A percentile compares a stretch with the other conserved stretches of the same genome.
These are phyloP conservation scores for Magnolia changhungtana DNA, from an alignment of 164 flowering plant genomes.

Conservation along the genomic window DNA sequence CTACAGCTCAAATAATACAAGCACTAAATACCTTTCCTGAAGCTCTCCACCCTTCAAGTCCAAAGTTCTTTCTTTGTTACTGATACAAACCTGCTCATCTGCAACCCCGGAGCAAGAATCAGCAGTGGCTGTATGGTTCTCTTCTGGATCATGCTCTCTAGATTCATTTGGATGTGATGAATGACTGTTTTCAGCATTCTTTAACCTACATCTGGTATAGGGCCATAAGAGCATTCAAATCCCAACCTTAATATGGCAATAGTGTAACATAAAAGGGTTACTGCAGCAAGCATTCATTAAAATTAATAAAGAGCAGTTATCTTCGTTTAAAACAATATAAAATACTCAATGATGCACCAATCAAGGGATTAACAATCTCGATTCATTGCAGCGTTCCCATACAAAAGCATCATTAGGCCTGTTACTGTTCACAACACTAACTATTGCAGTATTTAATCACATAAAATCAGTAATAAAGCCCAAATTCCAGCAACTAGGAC, in stretches of 20 bases:
- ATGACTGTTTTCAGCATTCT: constrained; percentile 25
- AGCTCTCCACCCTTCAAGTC: constrained; percentile 21
- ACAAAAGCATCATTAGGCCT: no score
- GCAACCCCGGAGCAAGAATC: constrained; percentile 55
- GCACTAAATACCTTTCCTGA: constrained; percentile 37
- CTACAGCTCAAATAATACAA: neutral
- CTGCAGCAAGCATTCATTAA: neutral
- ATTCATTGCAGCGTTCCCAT: no score
- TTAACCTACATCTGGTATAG: constrained; percentile 35
- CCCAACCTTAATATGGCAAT: neutral
- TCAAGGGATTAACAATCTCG: no score
- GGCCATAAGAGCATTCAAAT: neutral
- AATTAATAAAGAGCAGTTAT: no score
- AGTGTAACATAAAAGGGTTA: neutral
- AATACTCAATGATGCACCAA: no score
- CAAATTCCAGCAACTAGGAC: no score
- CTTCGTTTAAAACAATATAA: no score
- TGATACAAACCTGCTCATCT: constrained; percentile 47
- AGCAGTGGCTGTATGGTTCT: constrained; percentile 40
- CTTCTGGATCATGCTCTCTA: constrained; percentile 29
- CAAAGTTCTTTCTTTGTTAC: constrained; percentile 39
- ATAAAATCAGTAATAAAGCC: no score
- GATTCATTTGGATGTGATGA: constrained; percentile 28
- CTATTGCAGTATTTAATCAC: no score
- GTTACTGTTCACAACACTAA: no score